Base-by-base conservation (phyloP, 2,329 filamentous ascomycete genomes). In the Verticillium dahliae region DNA sequence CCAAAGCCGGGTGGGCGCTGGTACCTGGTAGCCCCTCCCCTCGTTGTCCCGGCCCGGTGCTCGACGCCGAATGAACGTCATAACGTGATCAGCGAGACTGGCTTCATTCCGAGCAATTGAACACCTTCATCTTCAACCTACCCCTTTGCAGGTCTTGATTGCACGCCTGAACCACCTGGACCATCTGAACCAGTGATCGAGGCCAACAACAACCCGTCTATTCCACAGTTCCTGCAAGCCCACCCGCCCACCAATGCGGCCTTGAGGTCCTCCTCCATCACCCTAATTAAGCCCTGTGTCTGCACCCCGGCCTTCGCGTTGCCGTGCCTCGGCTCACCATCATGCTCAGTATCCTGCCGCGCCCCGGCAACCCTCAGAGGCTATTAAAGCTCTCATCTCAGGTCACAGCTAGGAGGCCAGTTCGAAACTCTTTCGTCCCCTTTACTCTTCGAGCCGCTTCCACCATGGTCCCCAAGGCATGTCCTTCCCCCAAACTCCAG, bases 381-480 rank as follows among this genome's bases (percentile, higher is more conserved):
- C n/a, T 22, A 22, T 34, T 62, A 33, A 22, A 37, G n/a, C 62
- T 63, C 61, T 68, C 69, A 67, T 59, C 69, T 68, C 38, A 67
- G 71, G n/a, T 71, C 67, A 22, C 45, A 18, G 13, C 45, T 15
- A 59, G 58, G 37, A 31, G 15, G n/a, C 31, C 58, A 2, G n/a
- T 58, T 50, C 27, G 38, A 35, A 63, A 56, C 41, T 56, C 59
- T 0, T 63, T 63, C 13, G 57, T 65, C 11, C 64, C 64, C 1
- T 65, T 60, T 18, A 31, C 64, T 7, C 61, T 68, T 65, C 68
- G 79, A 70, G 70, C 73, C 71, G 76, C 79, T 58, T 82, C 80
- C 34, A 81, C 74, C 60, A 78, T 82, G 76, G 75, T 71, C 57
- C 80, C 79, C 65, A 77, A 79, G 75, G 80, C 76, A 64, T 3